Evolutionary conservation across 257 asterid species (phyloP).

Genomic region (Plantago ovata): DNA sequence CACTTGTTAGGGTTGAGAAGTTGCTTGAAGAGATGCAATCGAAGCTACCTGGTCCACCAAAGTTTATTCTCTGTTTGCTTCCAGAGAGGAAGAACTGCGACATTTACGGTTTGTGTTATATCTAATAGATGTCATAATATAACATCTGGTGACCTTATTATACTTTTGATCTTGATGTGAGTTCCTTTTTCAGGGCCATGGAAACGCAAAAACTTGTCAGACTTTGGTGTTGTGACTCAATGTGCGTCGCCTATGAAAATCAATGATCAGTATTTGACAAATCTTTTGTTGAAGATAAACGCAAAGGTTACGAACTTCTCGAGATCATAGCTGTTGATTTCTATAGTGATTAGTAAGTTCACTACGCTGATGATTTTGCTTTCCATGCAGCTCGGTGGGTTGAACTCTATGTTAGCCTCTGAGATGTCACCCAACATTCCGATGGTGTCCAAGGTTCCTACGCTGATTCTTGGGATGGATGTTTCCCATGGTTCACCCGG

Average conservation of each 20-base stretch:
- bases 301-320: constrained; percentile 55
- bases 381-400: constrained; percentile 77
- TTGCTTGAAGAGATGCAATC: constrained; percentile 65
- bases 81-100: constrained; percentile 83
- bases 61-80: constrained; percentile 73
- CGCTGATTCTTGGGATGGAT: constrained; percentile 89
- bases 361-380: neutral
- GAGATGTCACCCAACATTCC: constrained; percentile 58
- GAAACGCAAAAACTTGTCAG: constrained; percentile 75
- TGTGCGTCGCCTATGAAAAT: constrained; percentile 71
- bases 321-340: neutral
- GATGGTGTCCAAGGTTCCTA: constrained; percentile 68
- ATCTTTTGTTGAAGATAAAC: constrained; percentile 72
- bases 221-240: constrained; percentile 77
- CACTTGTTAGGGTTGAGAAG: constrained; percentile 71
- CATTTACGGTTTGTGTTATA: constrained; percentile 57
- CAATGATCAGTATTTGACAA: constrained; percentile 76
- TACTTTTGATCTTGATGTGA: constrained; percentile 8
- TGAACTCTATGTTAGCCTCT: constrained; percentile 62
- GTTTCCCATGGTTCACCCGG: constrained; percentile 98
- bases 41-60: constrained; percentile 68
- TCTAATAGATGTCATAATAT: constrained; percentile 4
- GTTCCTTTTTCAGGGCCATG: constrained; percentile 58
- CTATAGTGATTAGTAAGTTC: constrained; percentile 6
- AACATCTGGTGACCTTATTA: neutral